Base-by-base conservation (phyloP, 495 filamentous ascomycete genomes). In the Amorphotheca resinae region DNA sequence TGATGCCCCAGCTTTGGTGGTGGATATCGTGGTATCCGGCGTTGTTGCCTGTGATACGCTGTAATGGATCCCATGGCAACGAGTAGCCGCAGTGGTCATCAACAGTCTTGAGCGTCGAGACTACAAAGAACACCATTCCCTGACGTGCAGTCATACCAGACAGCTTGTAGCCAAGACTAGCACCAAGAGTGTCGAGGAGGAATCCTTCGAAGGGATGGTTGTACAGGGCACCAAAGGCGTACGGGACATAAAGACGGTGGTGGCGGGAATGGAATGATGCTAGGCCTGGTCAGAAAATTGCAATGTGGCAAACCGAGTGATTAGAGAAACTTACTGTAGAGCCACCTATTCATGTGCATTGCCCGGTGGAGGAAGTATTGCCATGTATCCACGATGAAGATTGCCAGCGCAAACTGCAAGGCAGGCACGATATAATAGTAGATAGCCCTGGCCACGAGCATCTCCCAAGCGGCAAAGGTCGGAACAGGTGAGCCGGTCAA, bases 1-100 rank as follows among this genome's bases (percentile, higher is more conserved):
- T 95, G 67, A 98, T 94, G 36, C 91, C 91, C 91, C 89, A 98
- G 65, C 84, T 93, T 65, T 98, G 91, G 63, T 98, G 91, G 60
- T 98, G 91, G 40, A 98, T 84, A 59, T 98, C 91, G 60, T 98
- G 91, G 62, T 93, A 98, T 16, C 76, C 79, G 15, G 91, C 84
- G 51, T 95, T 95, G 67, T 98, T 95, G 55, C 82, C 79, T 26
- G 84, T 93, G 22, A 94, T 64, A 55, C 77, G 79, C 68, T 95
- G 88, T 48, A 95, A 68, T 15, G 91, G 91, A 60, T 98, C 89
- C 76, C 80, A 96, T 4, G 91, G 91, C 38, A 98, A 76, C n/a
- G 73, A 68, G 54, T 95, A 98, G 45, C 91, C 91, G 62, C 87
- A 95, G 62, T 98, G 91, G 57, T 98, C 91, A 57, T 95, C 88